These are phyloP conservation scores for Zoysia japonica DNA, from an alignment of 176 grass and related monocot species.

Conservation along the genomic window DNA sequence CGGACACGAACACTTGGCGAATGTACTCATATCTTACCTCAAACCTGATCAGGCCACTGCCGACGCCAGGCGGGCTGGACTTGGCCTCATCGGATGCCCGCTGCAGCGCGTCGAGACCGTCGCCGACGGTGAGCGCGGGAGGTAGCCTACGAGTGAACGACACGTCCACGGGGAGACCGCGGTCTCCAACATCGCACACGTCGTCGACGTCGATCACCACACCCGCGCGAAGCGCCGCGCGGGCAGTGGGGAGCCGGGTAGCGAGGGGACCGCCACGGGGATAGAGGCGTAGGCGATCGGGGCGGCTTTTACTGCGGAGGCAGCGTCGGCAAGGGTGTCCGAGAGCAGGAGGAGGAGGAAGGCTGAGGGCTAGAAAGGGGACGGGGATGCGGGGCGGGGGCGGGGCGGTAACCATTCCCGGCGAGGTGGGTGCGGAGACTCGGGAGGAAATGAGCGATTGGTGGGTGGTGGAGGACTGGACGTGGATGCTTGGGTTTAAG, in stretches of 20 bases:
- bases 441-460: constrained; percentile 2
- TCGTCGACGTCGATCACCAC: constrained; percentile 51
- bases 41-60: constrained; percentile 51
- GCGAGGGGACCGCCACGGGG: not conserved
- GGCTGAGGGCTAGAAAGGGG: not conserved
- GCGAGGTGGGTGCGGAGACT: constrained; percentile 15
- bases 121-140: constrained; percentile 46
- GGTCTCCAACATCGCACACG: not conserved
- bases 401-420: constrained; percentile 42
- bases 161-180: constrained; percentile 37
- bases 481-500: constrained; percentile 9
- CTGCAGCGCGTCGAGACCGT: constrained; percentile 45
- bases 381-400: not conserved
- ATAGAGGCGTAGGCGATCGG: too few relatives aligned
- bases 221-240: constrained; percentile 22
- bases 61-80: constrained; percentile 43
- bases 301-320: not conserved
- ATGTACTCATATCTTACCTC: constrained; percentile 29
- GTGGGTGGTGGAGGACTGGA: not conserved
- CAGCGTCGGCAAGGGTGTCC: not conserved
- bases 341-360: not conserved
- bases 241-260: not conserved
- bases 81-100: constrained; percentile 41
- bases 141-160: constrained; percentile 45
- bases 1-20: not conserved